Evolutionary conservation across 2,329 filamentous ascomycete species (phyloP).

Genomic region (Stylonectria norvegica): DNA sequence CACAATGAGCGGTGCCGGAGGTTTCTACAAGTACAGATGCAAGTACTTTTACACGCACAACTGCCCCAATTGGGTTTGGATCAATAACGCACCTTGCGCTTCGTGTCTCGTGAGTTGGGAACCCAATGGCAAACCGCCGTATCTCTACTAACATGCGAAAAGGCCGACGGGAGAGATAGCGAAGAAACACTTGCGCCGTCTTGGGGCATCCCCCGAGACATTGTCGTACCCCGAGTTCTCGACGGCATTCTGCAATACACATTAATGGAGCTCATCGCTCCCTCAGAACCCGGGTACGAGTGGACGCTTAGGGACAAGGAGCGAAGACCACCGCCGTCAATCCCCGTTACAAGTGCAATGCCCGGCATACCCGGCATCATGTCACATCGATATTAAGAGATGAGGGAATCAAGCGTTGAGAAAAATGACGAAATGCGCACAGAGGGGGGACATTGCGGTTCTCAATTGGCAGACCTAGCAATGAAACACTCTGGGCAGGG

Average conservation of each 20-base stretch:
- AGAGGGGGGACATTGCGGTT: too few relatives aligned
- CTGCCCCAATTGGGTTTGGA: slow-evolving; percentile 53
- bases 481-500: too few relatives aligned
- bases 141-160: slow-evolving; percentile 14
- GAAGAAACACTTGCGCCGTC: slow-evolving; percentile 30
- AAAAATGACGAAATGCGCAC: too few relatives aligned
- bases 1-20: slow-evolving; percentile 36
- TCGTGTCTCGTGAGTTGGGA: slow-evolving; percentile 45
- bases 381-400: slow-evolving; percentile 23
- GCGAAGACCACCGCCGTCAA: slow-evolving; percentile 24
- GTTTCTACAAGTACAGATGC: slow-evolving; percentile 53
- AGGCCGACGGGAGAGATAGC: slow-evolving; percentile 50
- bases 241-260: slow-evolving; percentile 47
- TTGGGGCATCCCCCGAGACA: slow-evolving; percentile 36
- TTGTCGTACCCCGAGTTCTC: slow-evolving; percentile 44
- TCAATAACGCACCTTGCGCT: slow-evolving; percentile 48
- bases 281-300: slow-evolving; percentile 35
- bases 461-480: too few relatives aligned
- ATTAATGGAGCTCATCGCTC: slow-evolving; percentile 44
- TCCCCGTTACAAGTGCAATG: slow-evolving; percentile 30
- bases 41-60: slow-evolving; percentile 52
- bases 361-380: slow-evolving; percentile 24
- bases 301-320: slow-evolving; percentile 37
- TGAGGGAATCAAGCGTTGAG: too few relatives aligned
- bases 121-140: background rate